Conservation (phyloP, 805 yeast genomes). For the Candida oleophila region DNA sequence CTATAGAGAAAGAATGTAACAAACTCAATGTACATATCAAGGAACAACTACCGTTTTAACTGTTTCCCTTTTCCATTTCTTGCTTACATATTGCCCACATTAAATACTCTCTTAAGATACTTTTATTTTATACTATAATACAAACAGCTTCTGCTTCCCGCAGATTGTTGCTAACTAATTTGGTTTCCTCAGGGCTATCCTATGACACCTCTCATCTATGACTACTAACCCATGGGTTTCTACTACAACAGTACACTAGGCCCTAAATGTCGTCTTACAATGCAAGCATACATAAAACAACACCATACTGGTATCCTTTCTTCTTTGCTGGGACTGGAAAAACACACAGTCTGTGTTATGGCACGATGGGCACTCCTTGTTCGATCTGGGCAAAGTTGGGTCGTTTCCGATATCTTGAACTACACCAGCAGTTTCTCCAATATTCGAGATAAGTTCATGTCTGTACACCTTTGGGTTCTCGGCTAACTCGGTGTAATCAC, state of each 20-base stretch:
- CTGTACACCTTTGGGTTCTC: conserved; percentile 84
- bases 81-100: too few relatives aligned
- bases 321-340: conserved; percentile 93
- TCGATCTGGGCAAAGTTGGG: conserved; percentile 96
- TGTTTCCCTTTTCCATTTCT: too few relatives aligned
- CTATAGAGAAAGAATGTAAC: too few relatives aligned
- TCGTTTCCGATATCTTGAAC: conserved; percentile 94
- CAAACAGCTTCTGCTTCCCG: too few relatives aligned
- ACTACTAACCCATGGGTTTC: too few relatives aligned
- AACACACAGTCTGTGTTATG: conserved; percentile 88
- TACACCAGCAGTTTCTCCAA: conserved; percentile 95
- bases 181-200: too few relatives aligned
- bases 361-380: conserved; percentile 90
- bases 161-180: too few relatives aligned
- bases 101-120: too few relatives aligned
- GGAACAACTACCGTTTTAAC: too few relatives aligned
- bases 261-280: conserved; percentile 73
- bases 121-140: neutral
- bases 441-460: conserved; percentile 87
- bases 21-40: too few relatives aligned
- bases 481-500: conserved; percentile 90
- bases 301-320: conserved; percentile 94
- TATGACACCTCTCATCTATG: too few relatives aligned
- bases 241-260: too few relatives aligned
- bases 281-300: conserved; percentile 87